phyloP scores from a whole-genome alignment of 1,284 basidiomycete species.

The Boletus smithii region DNA sequence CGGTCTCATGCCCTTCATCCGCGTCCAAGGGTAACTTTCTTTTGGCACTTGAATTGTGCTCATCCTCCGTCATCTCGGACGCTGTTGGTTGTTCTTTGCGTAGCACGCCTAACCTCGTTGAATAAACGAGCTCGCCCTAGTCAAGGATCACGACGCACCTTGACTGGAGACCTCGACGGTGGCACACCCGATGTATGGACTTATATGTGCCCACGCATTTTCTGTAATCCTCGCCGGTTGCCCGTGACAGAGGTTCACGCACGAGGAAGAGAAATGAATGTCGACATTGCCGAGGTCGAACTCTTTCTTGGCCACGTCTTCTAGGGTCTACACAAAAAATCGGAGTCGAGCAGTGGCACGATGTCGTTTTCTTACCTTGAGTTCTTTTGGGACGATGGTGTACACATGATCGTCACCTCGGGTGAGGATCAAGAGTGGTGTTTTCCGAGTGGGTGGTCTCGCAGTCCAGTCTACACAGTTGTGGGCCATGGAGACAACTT shows the following conservation, averaged over 20 bases:
- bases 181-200: slow-evolving; percentile 25
- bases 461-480: slow-evolving; percentile 26
- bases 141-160: slow-evolving; percentile 1
- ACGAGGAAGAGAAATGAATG: slow-evolving; percentile 19
- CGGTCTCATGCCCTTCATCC: slow-evolving; percentile 1
- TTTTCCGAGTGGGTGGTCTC: slow-evolving; percentile 21
- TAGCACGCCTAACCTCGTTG: not conserved
- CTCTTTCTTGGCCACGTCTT: slow-evolving; percentile 20
- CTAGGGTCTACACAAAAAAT: slow-evolving; percentile 11
- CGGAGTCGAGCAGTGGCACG: not conserved
- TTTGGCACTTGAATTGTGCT: not conserved
- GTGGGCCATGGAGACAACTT: no score
- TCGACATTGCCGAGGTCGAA: slow-evolving; percentile 20
- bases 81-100: not conserved
- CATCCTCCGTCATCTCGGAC: not conserved
- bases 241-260: slow-evolving; percentile 21
- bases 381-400: slow-evolving; percentile 16
- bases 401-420: slow-evolving; percentile 21
- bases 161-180: slow-evolving; percentile 9
- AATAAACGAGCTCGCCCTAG: not conserved
- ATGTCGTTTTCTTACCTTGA: slow-evolving; percentile 16
- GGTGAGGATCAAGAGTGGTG: slow-evolving; percentile 21
- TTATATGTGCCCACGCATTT: slow-evolving; percentile 17
- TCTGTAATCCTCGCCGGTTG: slow-evolving; percentile 24
- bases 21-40: not conserved